Base-by-base conservation (phyloP, 176 grass and related monocot species). In the Canna indica region DNA sequence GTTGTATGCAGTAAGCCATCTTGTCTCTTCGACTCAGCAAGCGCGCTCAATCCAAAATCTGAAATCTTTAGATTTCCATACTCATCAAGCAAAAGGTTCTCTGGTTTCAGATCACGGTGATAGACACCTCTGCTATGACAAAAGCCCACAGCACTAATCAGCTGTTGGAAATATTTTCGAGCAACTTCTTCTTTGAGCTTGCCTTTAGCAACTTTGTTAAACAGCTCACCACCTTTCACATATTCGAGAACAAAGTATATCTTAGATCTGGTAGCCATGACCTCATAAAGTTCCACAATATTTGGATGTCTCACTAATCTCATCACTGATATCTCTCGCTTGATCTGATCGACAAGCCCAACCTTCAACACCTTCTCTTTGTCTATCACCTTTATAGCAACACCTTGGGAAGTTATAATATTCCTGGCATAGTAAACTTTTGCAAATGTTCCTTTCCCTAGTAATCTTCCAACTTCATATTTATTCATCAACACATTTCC, bases 1-100 rank as follows among this genome's bases (percentile, higher is more conserved):
- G 68, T 70, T 20, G 68, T 70, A 44, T 70, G 68, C 28, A 70
- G 68, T 32, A 70, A 47, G 68, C 68, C 68, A 70, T 70, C 68
- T 32, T 70, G 27, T 70, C 45, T 70, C 68, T 70, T 70, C 0
- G 44, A 50, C 25, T 70, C 68, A 47, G 42, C 68, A 18, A 70
- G 68, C 6, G 68, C 68, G 20, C 68, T 70, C 44, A 70, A 70
- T 5, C 68, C 68, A 32, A 70, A 70, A 70, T 70, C 68, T 31
- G 68, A 70, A 52, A 70, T 48, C 27, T 70, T 70, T 32, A 70
- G 29, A 47, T 70, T 50, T 31, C 68, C 68, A 50, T 70, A 50
- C 26, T 70, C 68, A 70, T 70, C 68, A 20, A 70, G 41, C 15
- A 70, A 7, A 47, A 70, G 68, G 28, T 70, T 70, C 50, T 70